phyloP scores from a whole-genome alignment of 2,329 filamentous ascomycete species.

The Calonectria fujianensis region DNA sequence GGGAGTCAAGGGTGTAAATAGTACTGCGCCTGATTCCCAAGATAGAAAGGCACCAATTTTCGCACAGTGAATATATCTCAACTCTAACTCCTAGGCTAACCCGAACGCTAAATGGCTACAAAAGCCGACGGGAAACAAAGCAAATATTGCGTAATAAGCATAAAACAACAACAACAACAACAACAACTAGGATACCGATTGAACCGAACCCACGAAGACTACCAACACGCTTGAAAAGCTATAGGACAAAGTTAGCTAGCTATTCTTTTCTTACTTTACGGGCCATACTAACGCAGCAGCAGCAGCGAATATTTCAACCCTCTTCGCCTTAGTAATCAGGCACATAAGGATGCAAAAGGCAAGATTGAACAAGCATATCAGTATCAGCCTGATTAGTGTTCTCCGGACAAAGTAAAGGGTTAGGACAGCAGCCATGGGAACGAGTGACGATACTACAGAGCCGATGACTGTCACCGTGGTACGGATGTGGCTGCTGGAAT shows the following conservation, averaged over 20 bases:
- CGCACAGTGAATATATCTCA: not conserved
- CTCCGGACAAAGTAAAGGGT: not conserved
- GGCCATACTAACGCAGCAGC: not conserved
- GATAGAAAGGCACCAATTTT: not conserved
- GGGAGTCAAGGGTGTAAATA: not conserved
- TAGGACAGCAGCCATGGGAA: not conserved
- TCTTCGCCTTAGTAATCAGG: not conserved
- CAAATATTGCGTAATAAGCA: not conserved
- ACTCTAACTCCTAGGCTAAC: not conserved
- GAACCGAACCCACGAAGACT: not conserved
- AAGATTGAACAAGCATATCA: not conserved
- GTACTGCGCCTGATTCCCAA: not conserved
- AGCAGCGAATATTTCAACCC: not conserved
- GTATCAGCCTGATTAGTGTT: not conserved
- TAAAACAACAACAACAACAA: not conserved
- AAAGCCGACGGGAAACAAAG: not conserved
- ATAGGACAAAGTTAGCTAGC: not conserved
- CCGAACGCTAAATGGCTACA: not conserved
- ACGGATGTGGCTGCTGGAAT: not conserved
- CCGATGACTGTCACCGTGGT: not conserved
- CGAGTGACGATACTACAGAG: not conserved
- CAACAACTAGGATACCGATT: not conserved
- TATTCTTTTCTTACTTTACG: not conserved
- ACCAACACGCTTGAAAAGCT: not conserved
- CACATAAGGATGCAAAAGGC: not conserved